phyloP scores from a whole-genome alignment of 495 filamentous ascomycete species.

The Parmelia sp. region DNA sequence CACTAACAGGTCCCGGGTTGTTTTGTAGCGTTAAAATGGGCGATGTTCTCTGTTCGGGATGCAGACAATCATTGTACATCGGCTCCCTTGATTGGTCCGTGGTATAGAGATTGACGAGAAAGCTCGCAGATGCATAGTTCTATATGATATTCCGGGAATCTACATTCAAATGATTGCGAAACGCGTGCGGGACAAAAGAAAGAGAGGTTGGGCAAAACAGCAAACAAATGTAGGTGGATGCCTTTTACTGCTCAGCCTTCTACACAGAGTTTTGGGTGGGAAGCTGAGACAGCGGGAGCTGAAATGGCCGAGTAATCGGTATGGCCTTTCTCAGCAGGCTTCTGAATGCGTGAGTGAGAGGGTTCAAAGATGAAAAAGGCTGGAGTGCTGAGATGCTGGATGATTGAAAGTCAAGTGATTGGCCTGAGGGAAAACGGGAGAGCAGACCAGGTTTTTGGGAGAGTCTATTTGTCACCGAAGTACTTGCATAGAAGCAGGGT shows the following conservation, averaged over 20 bases:
- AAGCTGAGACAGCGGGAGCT: background rate
- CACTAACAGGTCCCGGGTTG: background rate
- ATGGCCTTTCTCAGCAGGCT: background rate
- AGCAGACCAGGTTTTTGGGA: background rate
- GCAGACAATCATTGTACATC: background rate
- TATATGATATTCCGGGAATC: background rate
- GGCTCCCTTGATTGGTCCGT: background rate
- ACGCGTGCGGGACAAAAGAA: background rate
- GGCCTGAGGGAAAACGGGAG: background rate
- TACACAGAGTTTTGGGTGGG: background rate
- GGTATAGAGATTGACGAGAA: background rate
- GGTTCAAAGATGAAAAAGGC: background rate
- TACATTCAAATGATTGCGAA: background rate
- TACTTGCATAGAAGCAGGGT: conserved; percentile 2
- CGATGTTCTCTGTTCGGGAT: background rate
- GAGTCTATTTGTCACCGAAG: background rate
- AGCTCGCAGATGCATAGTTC: background rate
- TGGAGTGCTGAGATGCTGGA: background rate
- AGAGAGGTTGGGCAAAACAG: background rate
- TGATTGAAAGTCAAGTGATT: background rate
- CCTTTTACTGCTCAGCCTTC: background rate
- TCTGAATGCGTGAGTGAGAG: background rate
- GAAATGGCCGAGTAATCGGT: background rate
- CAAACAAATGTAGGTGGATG: background rate
- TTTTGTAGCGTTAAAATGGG: background rate